Percentiles rank a stretch among this genome's conserved stretches.
These are phyloP conservation scores for Kregervanrija fluxuum DNA, from an alignment of 805 yeast genomes.

Conservation along the genomic window DNA sequence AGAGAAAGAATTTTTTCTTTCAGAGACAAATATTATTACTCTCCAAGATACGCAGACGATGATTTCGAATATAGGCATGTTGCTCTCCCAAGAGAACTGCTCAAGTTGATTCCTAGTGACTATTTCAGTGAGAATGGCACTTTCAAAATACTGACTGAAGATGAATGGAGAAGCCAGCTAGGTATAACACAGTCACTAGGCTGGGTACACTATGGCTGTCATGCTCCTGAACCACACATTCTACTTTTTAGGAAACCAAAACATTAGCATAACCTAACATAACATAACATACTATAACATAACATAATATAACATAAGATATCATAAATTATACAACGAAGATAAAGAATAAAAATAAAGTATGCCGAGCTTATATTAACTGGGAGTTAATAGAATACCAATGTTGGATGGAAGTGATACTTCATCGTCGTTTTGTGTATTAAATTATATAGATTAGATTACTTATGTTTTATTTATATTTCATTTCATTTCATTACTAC, in stretches of 20 bases:
- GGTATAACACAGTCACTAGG: slow-evolving; percentile 97
- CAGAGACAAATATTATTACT: slow-evolving; percentile 90
- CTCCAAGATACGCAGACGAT: slow-evolving; percentile 90
- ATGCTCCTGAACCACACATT: slow-evolving; percentile 98
- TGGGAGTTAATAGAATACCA: too few relatives aligned
- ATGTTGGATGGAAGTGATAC: too few relatives aligned
- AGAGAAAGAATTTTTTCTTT: slow-evolving; percentile 83
- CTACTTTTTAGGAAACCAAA: slow-evolving; percentile 70
- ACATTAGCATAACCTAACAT: too few relatives aligned
- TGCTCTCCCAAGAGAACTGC: slow-evolving; percentile 92
- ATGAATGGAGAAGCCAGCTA: slow-evolving; percentile 91
- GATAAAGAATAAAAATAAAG: not conserved
- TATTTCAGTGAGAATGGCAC: slow-evolving; percentile 95
- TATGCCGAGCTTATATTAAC: not conserved
- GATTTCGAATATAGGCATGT: slow-evolving; percentile 93
- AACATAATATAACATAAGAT: too few relatives aligned
- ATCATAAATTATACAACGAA: not conserved
- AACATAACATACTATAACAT: too few relatives aligned
- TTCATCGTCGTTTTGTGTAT: too few relatives aligned
- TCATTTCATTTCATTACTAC: too few relatives aligned
- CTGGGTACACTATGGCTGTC: slow-evolving; percentile 97
- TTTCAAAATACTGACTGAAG: slow-evolving; percentile 80
- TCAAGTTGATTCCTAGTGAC: slow-evolving; percentile 88
- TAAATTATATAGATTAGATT: too few relatives aligned
- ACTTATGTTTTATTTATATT: too few relatives aligned